Base-by-base conservation (phyloP, 108 stramenopile genomes). In the Nitzschia putrida region DNA sequence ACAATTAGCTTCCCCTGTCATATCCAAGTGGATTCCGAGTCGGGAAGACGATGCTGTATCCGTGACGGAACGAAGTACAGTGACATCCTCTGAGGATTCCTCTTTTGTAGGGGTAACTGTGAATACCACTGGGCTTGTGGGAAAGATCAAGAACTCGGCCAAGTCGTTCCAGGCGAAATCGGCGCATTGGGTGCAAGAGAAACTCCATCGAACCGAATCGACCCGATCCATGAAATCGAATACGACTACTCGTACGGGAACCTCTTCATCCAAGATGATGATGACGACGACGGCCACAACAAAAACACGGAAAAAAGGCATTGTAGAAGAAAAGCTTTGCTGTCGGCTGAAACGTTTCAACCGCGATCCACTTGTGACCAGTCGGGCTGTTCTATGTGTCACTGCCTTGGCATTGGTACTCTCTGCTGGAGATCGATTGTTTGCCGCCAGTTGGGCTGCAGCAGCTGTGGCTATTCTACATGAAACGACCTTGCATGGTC, bases 51-150 rank as follows among this genome's bases (percentile, higher is more conserved):
- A 44, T 38, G 37, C 18, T 1, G 61, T 44, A 10, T 63, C 61
- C 14, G 18, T 45, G 1, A 63, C 61, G 13, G 61, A 63, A 25
- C 14, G 24, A 24, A 63, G 61, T 47, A 45, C 61, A 22, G 23
- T 63, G 42, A 43, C 22, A 63, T 63, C 61, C 44, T 63, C 61
- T 8, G 61, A 63, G 8, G 42, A 59, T 39, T 59, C 57, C 14
- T 59, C 29, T 4, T 34, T 34, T 34, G 29, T 34, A 4, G 29
- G 29, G 4, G 29, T 34, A 34, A 4, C 4, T 34, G 29, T 34
- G 3, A 34, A 34, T 34, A 34, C 29, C 1, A 34, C 29, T 3
- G 29, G 38, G 2, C 43, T 63, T 22, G 9, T 63, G 16, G 61
- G 61, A 4, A 63, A 63, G 44, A 23, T 63, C 61, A 63, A 63